Conservation (phyloP, 2,329 filamentous ascomycete genomes). For the Exserohilum turcica region DNA sequence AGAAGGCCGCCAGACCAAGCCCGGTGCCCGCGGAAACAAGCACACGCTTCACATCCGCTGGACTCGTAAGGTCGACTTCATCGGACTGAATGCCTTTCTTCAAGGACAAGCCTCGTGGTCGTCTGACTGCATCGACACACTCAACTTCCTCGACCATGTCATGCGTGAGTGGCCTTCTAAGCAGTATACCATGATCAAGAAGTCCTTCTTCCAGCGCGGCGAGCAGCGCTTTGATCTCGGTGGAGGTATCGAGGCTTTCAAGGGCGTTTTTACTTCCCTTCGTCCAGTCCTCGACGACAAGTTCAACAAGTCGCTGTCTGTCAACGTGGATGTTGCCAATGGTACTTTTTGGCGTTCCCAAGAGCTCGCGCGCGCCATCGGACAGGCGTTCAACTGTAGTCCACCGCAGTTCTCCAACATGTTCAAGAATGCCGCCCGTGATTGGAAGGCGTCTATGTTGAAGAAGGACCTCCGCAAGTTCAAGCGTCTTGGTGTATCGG, state of each 20-base stretch:
- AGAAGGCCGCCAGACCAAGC: conserved; percentile 41
- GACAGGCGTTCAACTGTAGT: conserved; percentile 36
- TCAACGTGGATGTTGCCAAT: conserved; percentile 93
- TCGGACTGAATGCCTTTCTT: conserved; percentile 69
- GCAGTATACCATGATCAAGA: conserved; percentile 72
- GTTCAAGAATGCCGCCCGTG: conserved; percentile 26
- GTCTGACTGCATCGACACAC: conserved; percentile 72
- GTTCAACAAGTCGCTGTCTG: conserved; percentile 65
- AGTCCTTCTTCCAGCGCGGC: conserved; percentile 75
- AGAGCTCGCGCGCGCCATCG: conserved; percentile 43
- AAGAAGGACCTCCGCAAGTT: conserved; percentile 51
- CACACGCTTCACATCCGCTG: conserved; percentile 67
- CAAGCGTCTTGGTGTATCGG: conserved; percentile 49
- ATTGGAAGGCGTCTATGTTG: conserved; percentile 35
- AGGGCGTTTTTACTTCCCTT: conserved; percentile 87
- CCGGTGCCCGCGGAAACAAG: conserved; percentile 48
- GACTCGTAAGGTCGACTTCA: conserved; percentile 72
- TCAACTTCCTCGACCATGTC: conserved; percentile 91
- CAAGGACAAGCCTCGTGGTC: conserved; percentile 55
- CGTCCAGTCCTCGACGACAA: conserved; percentile 66
- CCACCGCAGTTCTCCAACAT: conserved; percentile 21
- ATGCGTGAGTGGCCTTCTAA: conserved; percentile 78
- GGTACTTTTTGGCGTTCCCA: conserved; percentile 77
- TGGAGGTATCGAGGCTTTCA: conserved; percentile 74
- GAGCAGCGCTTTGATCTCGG: conserved; percentile 61